Base-by-base conservation (phyloP, 228 moss, liverwort and hornwort species). In the Sphagnum fallax region DNA sequence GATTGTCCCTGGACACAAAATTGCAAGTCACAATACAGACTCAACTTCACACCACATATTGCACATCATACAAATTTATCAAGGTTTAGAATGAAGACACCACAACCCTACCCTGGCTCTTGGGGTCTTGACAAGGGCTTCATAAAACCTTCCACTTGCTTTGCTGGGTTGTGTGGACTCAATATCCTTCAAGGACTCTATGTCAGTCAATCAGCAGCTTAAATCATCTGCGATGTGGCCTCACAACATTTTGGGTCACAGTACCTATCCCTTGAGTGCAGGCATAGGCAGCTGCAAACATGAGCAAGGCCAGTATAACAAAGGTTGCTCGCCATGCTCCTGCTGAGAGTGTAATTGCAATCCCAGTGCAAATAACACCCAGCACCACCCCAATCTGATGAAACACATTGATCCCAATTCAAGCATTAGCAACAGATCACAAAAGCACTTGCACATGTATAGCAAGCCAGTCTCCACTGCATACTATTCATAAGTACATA, bases 161-260 rank as follows among this genome's bases (percentile, higher is more conserved):
- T 32, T 32, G 32, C 32, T 32, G 32, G 32, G 32, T 32, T 32
- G 0, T 32, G 32, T 32, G 32, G 32, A 32, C 32, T 32, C 32
- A 32, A 32, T 32, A 32, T 32, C 32, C 32, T 32, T 32, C 32
- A 32, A 32, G 32, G 32, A 32, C 32, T 32, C 32, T 32, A 32
- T 32, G 32, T 32, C 32, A 32, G 32, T 32, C 32, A 32, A 32
- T 32, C 32, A 32, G 32, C 32, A 32, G 32, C 32, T 32, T 32
- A 32, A 32, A 32, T 86, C 80, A 83, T 74, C 80, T 84, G 60
- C 77, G 86, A 72, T 93, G 93, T 4, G 88, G 84, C 69, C 95
- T 78, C 32, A 92, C 78, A 8, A 77, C 85, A 67, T 92, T 95
- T 51, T 81, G 76, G 6, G 90, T 95, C 69, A 95, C 59, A 0